phyloP scores from a whole-genome alignment of 23 red algal species.

The Gracilaria vermiculophylla region DNA sequence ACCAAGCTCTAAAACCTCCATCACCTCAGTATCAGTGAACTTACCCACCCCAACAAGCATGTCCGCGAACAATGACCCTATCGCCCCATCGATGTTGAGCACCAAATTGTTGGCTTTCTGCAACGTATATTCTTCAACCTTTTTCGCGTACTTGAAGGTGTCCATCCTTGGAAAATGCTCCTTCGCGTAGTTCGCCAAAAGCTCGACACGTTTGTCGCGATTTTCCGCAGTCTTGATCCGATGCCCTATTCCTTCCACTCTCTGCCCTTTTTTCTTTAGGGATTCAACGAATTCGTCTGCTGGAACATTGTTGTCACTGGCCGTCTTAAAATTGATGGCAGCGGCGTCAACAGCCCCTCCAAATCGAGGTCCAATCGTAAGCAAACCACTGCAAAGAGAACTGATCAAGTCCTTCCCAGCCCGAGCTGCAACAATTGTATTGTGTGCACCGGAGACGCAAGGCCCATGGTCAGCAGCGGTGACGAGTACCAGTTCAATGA shows the following conservation, averaged over 20 bases:
- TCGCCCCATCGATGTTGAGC: constrained; percentile 97
- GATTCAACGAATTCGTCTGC: constrained; percentile 95
- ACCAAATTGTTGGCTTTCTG: constrained; percentile 97
- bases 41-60: constrained; percentile 63
- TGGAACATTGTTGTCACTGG: constrained; percentile 63
- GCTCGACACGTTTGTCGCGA: constrained; percentile 94
- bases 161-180: constrained; percentile 84
- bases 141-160: constrained; percentile 83
- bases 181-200: constrained; percentile 84
- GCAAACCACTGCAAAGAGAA: constrained; percentile 93
- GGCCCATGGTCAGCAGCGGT: constrained; percentile 98
- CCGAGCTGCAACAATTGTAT: constrained; percentile 95
- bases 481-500: constrained; percentile 95
- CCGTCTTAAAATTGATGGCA: constrained; percentile 92
- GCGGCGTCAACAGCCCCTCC: constrained; percentile 97
- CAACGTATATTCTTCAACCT: constrained; percentile 92
- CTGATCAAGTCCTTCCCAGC: constrained; percentile 93
- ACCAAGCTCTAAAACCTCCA: constrained; percentile 91
- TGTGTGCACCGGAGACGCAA: constrained; percentile 96
- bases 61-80: constrained; percentile 94
- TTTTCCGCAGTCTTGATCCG: constrained; percentile 98
- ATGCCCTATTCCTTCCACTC: constrained; percentile 98
- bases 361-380: constrained; percentile 98
- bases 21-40: constrained; percentile 69
- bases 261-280: constrained; percentile 85